phyloP scores from a whole-genome alignment of 169 alveolate genomes.

The Pseudocohnilembus persalinus region DNA sequence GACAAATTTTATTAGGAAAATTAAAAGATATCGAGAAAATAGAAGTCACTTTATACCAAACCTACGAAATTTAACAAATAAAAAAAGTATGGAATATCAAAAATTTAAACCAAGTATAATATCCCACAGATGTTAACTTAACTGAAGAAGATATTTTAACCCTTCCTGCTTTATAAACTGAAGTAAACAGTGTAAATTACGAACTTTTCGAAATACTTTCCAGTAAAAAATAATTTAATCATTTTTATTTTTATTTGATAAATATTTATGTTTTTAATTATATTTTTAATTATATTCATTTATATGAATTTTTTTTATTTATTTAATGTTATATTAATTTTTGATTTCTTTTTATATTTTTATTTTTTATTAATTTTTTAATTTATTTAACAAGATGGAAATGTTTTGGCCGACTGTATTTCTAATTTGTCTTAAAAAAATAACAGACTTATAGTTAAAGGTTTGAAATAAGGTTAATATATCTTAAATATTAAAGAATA shows the following conservation, averaged over 20 bases:
- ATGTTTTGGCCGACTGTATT: neutral
- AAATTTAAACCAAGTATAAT: too few relatives aligned
- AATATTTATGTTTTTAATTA: too few relatives aligned
- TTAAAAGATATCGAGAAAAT: constrained; percentile 3
- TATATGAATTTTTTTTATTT: too few relatives aligned
- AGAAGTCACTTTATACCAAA: neutral
- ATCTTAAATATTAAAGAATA: neutral
- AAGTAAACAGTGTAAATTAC: neutral
- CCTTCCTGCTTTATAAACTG: neutral
- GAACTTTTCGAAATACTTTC: neutral
- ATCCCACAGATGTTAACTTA: neutral
- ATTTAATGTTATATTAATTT: too few relatives aligned
- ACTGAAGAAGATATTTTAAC: neutral
- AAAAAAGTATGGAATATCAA: neutral
- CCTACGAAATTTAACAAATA: neutral
- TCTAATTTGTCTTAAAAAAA: too few relatives aligned
- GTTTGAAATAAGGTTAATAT: constrained; percentile 11
- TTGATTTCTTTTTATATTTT: too few relatives aligned
- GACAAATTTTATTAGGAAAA: neutral
- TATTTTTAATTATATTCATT: too few relatives aligned
- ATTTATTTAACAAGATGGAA: too few relatives aligned
- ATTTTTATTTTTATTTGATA: too few relatives aligned
- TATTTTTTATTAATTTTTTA: too few relatives aligned
- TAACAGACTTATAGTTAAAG: neutral
- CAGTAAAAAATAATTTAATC: too few relatives aligned